Evolutionary conservation across 768 basidiomycete species (phyloP).

Genomic region (Russula earlei): DNA sequence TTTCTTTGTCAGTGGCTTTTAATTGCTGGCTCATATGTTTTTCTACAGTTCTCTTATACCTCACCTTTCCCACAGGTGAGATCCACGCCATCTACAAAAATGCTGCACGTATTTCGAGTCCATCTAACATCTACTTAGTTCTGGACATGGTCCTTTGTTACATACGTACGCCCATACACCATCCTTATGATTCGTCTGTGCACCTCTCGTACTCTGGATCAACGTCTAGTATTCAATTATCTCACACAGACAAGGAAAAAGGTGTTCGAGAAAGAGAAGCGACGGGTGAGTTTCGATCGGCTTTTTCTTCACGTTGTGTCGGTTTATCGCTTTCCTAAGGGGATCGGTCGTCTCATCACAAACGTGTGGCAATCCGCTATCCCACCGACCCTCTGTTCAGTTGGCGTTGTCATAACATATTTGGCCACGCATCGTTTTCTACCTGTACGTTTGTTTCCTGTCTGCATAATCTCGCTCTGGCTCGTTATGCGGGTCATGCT

Average conservation of each 20-base stretch:
- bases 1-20: not conserved
- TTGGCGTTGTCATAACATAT: not conserved
- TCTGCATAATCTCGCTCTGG: not conserved
- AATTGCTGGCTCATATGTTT: not conserved
- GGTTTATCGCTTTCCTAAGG: not conserved
- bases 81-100: not conserved
- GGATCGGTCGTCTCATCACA: not conserved
- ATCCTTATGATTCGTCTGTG: not conserved
- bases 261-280: not conserved
- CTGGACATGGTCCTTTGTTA: not conserved
- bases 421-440: not conserved
- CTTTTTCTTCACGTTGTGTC: not conserved
- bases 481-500: not conserved
- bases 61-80: not conserved
- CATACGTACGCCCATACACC: not conserved
- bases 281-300: not conserved
- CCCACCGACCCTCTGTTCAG: not conserved
- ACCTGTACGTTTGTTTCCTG: not conserved
- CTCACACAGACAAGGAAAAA: not conserved
- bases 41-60: not conserved
- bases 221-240: not conserved
- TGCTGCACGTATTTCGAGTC: not conserved
- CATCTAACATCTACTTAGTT: not conserved
- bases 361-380: constrained; percentile 5
- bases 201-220: not conserved